Evolutionary conservation across 352 stramenopile species (phyloP).

Genomic region (Pythium rishiriense): DNA sequence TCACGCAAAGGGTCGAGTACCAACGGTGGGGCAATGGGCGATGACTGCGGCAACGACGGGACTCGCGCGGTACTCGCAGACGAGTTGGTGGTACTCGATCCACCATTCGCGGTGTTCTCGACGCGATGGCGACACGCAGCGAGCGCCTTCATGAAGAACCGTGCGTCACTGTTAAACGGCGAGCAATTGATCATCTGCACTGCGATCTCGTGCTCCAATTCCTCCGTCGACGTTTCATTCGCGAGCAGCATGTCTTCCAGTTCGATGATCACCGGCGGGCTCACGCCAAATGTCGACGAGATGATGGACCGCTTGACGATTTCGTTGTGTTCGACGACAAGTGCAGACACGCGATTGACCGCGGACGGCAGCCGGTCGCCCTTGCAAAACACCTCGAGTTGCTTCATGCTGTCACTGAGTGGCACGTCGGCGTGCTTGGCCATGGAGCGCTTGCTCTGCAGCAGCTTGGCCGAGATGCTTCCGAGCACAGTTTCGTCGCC

Average conservation of each 20-base stretch:
- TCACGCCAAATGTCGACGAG: slow-evolving; percentile 42
- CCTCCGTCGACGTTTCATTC: slow-evolving; percentile 43
- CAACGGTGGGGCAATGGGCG: slow-evolving; percentile 38
- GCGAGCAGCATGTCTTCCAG: slow-evolving; percentile 42
- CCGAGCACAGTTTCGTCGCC: slow-evolving; percentile 49
- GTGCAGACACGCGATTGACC: slow-evolving; percentile 37
- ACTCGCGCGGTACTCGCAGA: slow-evolving; percentile 21
- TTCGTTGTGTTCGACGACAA: slow-evolving; percentile 51
- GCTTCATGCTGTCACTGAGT: slow-evolving; percentile 43
- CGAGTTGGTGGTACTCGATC: slow-evolving; percentile 1
- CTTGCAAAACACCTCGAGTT: slow-evolving; percentile 46
- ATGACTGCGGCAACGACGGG: slow-evolving; percentile 39
- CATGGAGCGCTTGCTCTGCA: slow-evolving; percentile 26
- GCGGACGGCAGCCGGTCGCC: slow-evolving; percentile 38
- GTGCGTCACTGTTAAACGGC: slow-evolving; percentile 36
- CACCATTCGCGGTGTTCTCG: slow-evolving; percentile 10
- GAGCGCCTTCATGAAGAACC: slow-evolving; percentile 45
- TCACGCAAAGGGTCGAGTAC: slow-evolving; percentile 48
- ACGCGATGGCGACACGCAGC: slow-evolving; percentile 42
- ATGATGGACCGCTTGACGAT: slow-evolving; percentile 47
- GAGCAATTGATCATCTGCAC: slow-evolving; percentile 41
- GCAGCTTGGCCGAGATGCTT: slow-evolving; percentile 37
- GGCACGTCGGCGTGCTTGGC: slow-evolving; percentile 32
- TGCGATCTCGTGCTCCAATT: slow-evolving; percentile 50
- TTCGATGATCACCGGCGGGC: slow-evolving; percentile 44